phyloP scores from a whole-genome alignment of 2,329 filamentous ascomycete genomes.

The Sarocladium kiliense region DNA sequence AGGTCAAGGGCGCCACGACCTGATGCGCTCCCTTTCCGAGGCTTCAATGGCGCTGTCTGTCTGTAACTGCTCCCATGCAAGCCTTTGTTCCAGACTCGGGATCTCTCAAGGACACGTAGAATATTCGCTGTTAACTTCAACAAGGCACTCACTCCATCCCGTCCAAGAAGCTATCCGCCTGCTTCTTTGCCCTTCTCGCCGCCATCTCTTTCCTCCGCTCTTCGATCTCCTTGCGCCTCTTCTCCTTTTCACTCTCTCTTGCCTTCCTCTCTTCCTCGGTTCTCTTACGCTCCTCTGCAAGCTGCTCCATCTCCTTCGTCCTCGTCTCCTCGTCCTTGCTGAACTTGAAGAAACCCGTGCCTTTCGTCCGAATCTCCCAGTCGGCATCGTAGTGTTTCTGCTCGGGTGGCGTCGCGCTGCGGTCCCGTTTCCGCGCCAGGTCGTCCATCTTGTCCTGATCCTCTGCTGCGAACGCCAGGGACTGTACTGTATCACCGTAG shows the following conservation, averaged over 20 bases:
- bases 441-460: slow-evolving; percentile 69
- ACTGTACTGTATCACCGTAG: slow-evolving; percentile 79
- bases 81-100: background rate
- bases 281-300: slow-evolving; percentile 61
- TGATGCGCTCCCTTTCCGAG: too few relatives aligned
- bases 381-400: slow-evolving; percentile 81
- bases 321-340: slow-evolving; percentile 66
- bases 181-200: slow-evolving; percentile 55
- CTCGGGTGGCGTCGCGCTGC: slow-evolving; percentile 72
- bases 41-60: too few relatives aligned
- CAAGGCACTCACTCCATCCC: slow-evolving; percentile 32
- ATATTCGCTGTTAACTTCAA: background rate
- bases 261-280: slow-evolving; percentile 60
- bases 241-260: slow-evolving; percentile 51
- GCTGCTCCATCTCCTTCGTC: slow-evolving; percentile 65
- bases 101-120: background rate
- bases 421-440: slow-evolving; percentile 72
- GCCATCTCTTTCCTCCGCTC: slow-evolving; percentile 57
- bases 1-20: too few relatives aligned
- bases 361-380: slow-evolving; percentile 78
- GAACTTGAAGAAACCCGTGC: slow-evolving; percentile 89
- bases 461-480: slow-evolving; percentile 74
- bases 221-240: slow-evolving; percentile 59
- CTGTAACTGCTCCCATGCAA: too few relatives aligned
- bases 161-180: slow-evolving; percentile 69